phyloP scores from a whole-genome alignment of 192 early-diverging fungal genomes.

The Globomyces pollinis-pini region DNA sequence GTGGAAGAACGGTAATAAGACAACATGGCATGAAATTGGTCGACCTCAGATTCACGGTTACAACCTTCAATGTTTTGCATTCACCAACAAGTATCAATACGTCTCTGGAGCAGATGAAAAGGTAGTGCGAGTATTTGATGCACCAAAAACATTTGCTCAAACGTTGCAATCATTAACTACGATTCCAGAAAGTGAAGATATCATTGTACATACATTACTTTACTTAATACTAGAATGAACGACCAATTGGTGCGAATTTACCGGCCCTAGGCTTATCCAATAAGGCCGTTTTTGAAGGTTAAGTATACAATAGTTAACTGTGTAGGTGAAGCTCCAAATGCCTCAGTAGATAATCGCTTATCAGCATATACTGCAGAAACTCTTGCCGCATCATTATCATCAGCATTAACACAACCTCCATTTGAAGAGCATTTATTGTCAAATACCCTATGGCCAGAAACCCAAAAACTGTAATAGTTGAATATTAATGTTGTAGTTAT shows the following conservation, averaged over 20 bases:
- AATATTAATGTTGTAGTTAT: too few species aligned
- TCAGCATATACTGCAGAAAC: conserved; percentile 24
- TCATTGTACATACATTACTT: conserved; percentile 37
- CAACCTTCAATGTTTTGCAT: conserved; percentile 79
- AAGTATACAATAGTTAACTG: too few species aligned
- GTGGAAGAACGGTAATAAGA: conserved; percentile 42
- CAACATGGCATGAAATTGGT: conserved; percentile 84
- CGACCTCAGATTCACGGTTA: conserved; percentile 97
- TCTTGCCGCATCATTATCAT: conserved; percentile 13
- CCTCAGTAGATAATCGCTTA: conserved; percentile 20
- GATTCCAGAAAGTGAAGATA: conserved; percentile 21
- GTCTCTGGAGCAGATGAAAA: conserved; percentile 93
- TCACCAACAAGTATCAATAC: conserved; percentile 63
- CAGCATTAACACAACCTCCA: conserved; percentile 49
- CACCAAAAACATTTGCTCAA: conserved; percentile 68
- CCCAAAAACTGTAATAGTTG: conserved; percentile 91
- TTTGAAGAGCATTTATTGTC: conserved; percentile 85
- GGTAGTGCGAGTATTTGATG: conserved; percentile 81
- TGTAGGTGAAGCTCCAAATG: conserved; percentile 10
- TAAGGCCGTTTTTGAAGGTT: conserved; percentile 73
- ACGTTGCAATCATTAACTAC: conserved; percentile 48
- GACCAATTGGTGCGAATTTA: conserved; percentile 70
- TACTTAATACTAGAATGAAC: conserved; percentile 10
- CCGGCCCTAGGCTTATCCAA: conserved; percentile 93
- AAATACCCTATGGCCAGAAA: conserved; percentile 92